Base-by-base conservation (phyloP, 2,329 filamentous ascomycete species). In the Periconia digitata region DNA sequence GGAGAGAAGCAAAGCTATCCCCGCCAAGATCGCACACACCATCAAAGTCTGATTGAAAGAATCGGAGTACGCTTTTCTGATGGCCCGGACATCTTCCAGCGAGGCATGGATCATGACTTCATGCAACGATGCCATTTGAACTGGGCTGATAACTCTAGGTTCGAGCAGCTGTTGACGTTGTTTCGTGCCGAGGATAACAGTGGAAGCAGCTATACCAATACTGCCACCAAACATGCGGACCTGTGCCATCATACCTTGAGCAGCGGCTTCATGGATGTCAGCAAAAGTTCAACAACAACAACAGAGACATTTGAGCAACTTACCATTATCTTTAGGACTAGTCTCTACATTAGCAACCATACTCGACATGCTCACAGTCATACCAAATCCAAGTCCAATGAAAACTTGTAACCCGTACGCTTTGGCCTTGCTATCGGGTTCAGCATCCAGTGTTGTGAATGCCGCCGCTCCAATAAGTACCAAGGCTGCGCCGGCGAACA, bases 21-120 rank as follows among this genome's bases (percentile, higher is more conserved):
- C 55, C 8, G 53, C 44, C 21, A 62, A 37, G 29, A 60, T 51
- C 10, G 50, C 48, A 21, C 55, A 54, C 18, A 59, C 50, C 20
- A 53, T 29, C 35, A 62, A 51, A 18, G 51, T 47, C 23, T 55
- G 36, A 17, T 51, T 56, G 39, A 62, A 62, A 2, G 55, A 53
- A 40, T 57, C 46, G 16, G 57, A 50, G 38, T 54, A 57, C 18
- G 51, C 46, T 17, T 46, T 46, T 41, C 44, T 49, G 32, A 50
- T 36, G 17, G 40, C 47, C 1, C 18, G 18, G 13, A 37, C n/a
- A 15, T 44, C n/a, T 4, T 44, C 37, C 18, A 34, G 17, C 7
- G 47, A 13, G 27, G 47, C 29, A 37, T 32, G 17, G 18, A 32
- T 34, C 41, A 53, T 50, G n/a, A 38, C 45, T 18, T 50, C 41